Base-by-base conservation (phyloP, 768 basidiomycete genomes). In the Mycena amicta region DNA sequence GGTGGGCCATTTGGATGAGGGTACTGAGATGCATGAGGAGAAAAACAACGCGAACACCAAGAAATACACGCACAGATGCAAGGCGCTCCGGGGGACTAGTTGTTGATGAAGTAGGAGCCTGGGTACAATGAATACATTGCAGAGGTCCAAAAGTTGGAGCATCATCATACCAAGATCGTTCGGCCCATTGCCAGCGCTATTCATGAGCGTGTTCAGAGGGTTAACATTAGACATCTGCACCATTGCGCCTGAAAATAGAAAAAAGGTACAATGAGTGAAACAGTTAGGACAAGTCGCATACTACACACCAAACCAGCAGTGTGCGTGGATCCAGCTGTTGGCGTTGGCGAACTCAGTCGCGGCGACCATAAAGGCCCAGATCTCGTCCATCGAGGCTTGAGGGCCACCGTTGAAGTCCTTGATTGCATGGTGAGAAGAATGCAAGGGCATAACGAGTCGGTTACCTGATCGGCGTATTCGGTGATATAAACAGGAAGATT, bases 391-490 rank as follows among this genome's bases (percentile, higher is more conserved):
- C 59, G 49, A 57, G 53, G 80, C 80, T 61, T 82, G 81, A 1
- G 68, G 59, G 20, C 76, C 77, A 12, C 77, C 78, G 62, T 71
- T 71, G 69, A 86, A 91, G 74, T 87, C 77, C 83, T 23, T 45
- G 43, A 18, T 90, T 56, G 25, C 39, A 52, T 29, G 27, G 37
- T 45, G 27, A 20, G 37, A 25, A 64, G 16, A 49, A 56, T 41
- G 23, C 51, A 25, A 56, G 29, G 13, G 4, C 11, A 29, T 2
- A 15, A 16, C 16, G 53, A 29, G 4, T 5, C 20, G 57, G 58
- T 18, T 57, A 83, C 89, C 75, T 85, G 77, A 74, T 84, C 86
- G 59, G 89, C 90, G 64, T 83, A 86, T 67, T 94, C 92, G 3
- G 89, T 89, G 57, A 13, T 63, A 53, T 20, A 26, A 22, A 52